phyloP scores from a whole-genome alignment of 805 yeast genomes.

The Ogataea siamensis region DNA sequence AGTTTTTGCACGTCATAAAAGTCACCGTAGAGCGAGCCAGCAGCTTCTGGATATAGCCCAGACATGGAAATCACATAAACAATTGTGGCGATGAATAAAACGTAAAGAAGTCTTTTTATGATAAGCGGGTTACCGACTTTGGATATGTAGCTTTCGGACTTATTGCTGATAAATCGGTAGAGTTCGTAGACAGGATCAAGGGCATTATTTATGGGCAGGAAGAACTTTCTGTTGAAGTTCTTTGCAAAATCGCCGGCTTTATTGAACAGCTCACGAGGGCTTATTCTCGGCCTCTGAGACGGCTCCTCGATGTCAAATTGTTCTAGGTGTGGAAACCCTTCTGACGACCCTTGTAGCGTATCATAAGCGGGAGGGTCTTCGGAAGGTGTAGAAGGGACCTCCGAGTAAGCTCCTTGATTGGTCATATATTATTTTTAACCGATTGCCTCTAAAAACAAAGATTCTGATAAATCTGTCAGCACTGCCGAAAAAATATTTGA shows the following conservation, averaged over 20 bases:
- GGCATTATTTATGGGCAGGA: constrained; percentile 43
- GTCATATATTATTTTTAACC: constrained; percentile 5
- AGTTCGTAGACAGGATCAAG: constrained; percentile 54
- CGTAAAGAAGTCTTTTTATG: constrained; percentile 72
- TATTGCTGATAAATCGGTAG: constrained; percentile 39
- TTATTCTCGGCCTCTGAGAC: constrained; percentile 9
- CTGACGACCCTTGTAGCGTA: constrained; percentile 8
- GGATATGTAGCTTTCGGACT: constrained; percentile 56
- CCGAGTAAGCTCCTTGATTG: constrained; percentile 12
- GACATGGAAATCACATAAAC: constrained; percentile 58
- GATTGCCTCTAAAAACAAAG: constrained; percentile 3
- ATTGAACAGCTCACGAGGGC: constrained; percentile 26
- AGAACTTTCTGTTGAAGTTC: constrained; percentile 37
- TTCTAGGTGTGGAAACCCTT: constrained; percentile 35
- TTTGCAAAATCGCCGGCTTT: constrained; percentile 43
- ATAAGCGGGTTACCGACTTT: constrained; percentile 84
- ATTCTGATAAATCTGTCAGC: constrained; percentile 4
- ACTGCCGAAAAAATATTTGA: constrained; percentile 7
- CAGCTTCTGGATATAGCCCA: constrained; percentile 48
- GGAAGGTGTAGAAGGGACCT: constrained; percentile 10
- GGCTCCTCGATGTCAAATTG: constrained; percentile 48
- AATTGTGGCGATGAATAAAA: constrained; percentile 57
- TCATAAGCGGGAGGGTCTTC: constrained; percentile 29
- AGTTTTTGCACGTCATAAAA: constrained; percentile 61
- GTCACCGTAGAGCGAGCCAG: constrained; percentile 47